Conservation (phyloP, 2,329 filamentous ascomycete genomes). For the Microcera coccophila region DNA sequence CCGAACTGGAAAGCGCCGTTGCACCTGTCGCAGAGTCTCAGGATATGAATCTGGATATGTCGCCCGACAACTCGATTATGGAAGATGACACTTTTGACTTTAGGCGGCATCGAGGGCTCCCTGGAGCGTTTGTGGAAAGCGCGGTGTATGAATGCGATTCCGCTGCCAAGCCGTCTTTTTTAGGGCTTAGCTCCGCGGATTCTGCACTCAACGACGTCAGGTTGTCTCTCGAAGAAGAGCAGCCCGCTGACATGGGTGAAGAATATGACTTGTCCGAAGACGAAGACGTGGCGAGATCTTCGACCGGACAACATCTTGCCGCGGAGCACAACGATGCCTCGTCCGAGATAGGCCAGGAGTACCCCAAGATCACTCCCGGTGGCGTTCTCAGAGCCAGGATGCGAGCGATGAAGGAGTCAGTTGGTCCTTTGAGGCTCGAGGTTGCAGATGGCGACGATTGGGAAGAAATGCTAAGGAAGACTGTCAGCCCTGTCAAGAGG, state of each 20-base stretch:
- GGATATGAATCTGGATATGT: conserved; percentile 18
- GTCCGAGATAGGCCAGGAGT: conserved; percentile 49
- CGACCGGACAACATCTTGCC: conserved; percentile 68
- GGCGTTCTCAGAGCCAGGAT: conserved; percentile 61
- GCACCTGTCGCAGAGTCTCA: conserved; percentile 17
- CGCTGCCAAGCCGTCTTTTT: conserved; percentile 71
- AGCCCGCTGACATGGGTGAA: conserved; percentile 55
- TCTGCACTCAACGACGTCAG: conserved; percentile 61
- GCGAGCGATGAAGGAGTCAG: conserved; percentile 59
- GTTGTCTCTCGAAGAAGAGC: conserved; percentile 59
- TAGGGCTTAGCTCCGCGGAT: conserved; percentile 87
- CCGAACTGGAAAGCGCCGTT: conserved; percentile 48
- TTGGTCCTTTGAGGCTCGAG: conserved; percentile 55
- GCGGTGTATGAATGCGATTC: conserved; percentile 55
- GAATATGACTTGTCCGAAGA: conserved; percentile 73
- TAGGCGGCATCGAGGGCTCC: conserved; percentile 52
- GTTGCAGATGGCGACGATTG: conserved; percentile 75
- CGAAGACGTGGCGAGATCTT: conserved; percentile 75
- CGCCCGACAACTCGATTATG: conserved; percentile 25
- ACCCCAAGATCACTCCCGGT: conserved; percentile 49
- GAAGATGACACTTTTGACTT: conserved; percentile 60
- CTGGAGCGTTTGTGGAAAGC: conserved; percentile 73
- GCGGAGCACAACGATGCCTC: conserved; percentile 65
- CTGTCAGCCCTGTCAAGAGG: conserved; percentile 89
- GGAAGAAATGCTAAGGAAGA: conserved; percentile 90